Percentiles rank a stretch among this genome's conserved stretches.
These are phyloP conservation scores for Clarireedia sp. DNA, from an alignment of 2,329 filamentous ascomycete species.

Conservation along the genomic window DNA sequence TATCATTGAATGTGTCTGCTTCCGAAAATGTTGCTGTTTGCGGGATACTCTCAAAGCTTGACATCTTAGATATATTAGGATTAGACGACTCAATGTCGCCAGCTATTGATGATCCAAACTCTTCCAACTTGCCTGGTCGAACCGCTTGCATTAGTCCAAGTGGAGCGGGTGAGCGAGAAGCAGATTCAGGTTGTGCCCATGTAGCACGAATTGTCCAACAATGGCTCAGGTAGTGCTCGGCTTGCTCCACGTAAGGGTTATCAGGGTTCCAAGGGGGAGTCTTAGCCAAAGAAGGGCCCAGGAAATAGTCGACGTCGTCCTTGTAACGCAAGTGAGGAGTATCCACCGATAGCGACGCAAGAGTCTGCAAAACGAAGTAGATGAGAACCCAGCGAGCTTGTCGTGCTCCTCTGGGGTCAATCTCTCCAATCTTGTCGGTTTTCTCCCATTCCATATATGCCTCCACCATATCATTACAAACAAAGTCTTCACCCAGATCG, in stretches of 20 bases:
- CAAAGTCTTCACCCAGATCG: conserved; percentile 44
- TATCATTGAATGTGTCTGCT: conserved; percentile 1
- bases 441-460: conserved; percentile 51
- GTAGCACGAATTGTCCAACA: conserved; percentile 25
- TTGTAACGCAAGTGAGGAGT: conserved; percentile 44
- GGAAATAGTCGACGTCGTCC: conserved; percentile 48
- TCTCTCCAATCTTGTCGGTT: conserved; percentile 39
- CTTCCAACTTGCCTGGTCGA: neutral
- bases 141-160: neutral
- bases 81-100: neutral
- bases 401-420: conserved; percentile 48
- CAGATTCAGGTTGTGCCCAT: neutral
- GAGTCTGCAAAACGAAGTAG: conserved; percentile 51
- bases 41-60: conserved; percentile 4
- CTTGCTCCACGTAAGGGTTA: conserved; percentile 22
- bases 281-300: conserved; percentile 45
- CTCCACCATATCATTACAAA: conserved; percentile 46
- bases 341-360: conserved; percentile 52
- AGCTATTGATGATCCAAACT: neutral
- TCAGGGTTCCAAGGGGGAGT: conserved; percentile 46
- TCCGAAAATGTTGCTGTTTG: conserved; percentile 6
- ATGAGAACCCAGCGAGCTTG: conserved; percentile 54
- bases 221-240: conserved; percentile 25
- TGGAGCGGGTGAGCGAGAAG: neutral
- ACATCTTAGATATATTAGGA: neutral